A percentile compares a stretch with the other conserved stretches of the same genome.
phyloP scores from a whole-genome alignment of 192 early-diverging fungal species.

The Gaertneriomyces sp. region DNA sequence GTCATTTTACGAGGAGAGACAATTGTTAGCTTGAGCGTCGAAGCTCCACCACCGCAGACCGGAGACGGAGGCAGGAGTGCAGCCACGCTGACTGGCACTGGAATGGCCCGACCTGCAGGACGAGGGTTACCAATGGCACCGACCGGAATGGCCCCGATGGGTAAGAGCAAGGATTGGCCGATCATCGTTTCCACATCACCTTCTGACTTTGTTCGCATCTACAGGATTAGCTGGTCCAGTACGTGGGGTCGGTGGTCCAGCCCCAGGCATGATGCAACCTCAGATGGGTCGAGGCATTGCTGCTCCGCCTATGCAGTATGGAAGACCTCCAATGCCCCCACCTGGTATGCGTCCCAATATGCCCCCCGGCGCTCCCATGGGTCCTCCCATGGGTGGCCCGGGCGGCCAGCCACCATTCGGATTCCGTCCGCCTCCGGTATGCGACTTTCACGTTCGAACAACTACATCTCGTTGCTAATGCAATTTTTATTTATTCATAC shows the following conservation, averaged over 20 bases:
- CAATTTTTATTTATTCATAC: background rate
- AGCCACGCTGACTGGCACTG: slow-evolving; percentile 53
- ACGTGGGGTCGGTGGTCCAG: slow-evolving; percentile 94
- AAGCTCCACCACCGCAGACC: slow-evolving; percentile 77
- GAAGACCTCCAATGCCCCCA: slow-evolving; percentile 47
- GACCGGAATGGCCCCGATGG: slow-evolving; percentile 27
- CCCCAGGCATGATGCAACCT: slow-evolving; percentile 84
- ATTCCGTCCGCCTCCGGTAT: slow-evolving; percentile 48
- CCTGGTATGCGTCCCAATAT: slow-evolving; percentile 21
- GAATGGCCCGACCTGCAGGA: slow-evolving; percentile 77
- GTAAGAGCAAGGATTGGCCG: slow-evolving; percentile 9
- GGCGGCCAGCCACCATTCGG: slow-evolving; percentile 43
- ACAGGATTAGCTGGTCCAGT: slow-evolving; percentile 59
- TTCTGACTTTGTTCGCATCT: slow-evolving; percentile 18
- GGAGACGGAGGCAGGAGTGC: slow-evolving; percentile 33
- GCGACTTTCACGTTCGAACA: background rate
- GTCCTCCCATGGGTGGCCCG: slow-evolving; percentile 41
- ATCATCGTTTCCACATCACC: slow-evolving; percentile 14
- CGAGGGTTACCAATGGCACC: slow-evolving; percentile 66
- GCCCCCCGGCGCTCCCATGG: slow-evolving; percentile 20
- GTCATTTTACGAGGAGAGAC: slow-evolving; percentile 93
- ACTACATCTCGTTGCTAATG: background rate
- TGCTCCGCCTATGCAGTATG: slow-evolving; percentile 71
- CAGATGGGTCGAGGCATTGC: slow-evolving; percentile 54
- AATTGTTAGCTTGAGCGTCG: slow-evolving; percentile 86